Base-by-base conservation (phyloP, 805 yeast species). In the Candida dajiaensis region DNA sequence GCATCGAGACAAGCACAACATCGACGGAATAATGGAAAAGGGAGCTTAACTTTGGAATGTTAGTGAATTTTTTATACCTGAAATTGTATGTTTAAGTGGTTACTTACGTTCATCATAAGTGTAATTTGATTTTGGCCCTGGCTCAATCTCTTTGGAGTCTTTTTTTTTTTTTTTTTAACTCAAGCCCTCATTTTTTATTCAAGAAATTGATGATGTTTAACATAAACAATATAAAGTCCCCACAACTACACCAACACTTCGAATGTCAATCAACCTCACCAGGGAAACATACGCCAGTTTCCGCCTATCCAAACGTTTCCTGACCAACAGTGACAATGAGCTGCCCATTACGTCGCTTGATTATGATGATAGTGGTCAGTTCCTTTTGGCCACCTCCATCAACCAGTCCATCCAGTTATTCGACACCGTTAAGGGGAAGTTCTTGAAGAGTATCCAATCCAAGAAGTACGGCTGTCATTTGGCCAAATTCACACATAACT, bases 401-500 rank as follows among this genome's bases (percentile, higher is more conserved):
- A 95, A 87, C 66, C 92, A 88, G 59, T 73, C 85, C 22, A 81
- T 94, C 56, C 95, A 89, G 57, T 68, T 94, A 18, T 92, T 89
- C 63, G 96, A 92, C 65, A 69, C 77, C 18, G 67, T 76, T 29
- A 74, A 75, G 49, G 97, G 97, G 6, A 71, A 75, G 45, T 85
- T 81, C 51, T 57, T 74, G 39, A 85, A 83, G 55, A 78, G 89
- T 4, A 75, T 87, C 9, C 83, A 78, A 49, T 83, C 94, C 25
- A 90, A 89, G 67, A 94, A 94, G 61, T 94, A 94, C 57, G 99
- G 99, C 1, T 86, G 89, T 47, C 89, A 88, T 58, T 66, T 87
- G 35, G 97, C 96, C 3, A 73, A 80, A 40, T 94, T 94, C 63
- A 81, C 96, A 1, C 95, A 85, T 58, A 74, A 77, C 38, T 81